Evolutionary conservation across 176 grass and related monocot genomes (phyloP), one percentile per base, ranked within the genome.

Genomic region (Alloteropsis semialata): DNA sequence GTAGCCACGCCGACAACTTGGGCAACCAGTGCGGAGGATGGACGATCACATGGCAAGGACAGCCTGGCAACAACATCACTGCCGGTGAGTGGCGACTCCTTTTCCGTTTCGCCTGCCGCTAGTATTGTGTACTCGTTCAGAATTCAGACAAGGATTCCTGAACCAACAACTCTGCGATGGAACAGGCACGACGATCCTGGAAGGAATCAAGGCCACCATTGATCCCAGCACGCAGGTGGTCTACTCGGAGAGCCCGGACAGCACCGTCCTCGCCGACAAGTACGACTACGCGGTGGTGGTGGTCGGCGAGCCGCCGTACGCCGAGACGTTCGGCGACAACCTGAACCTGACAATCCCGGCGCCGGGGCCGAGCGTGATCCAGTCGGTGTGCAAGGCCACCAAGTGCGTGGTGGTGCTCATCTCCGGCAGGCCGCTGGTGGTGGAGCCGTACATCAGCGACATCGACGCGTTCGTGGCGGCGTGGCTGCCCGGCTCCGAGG

Each of bases 381-480:
- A 91, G 80, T 80, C 82, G 1, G 92, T 91, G 36, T 98, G 96
- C 75, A 44, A 86, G 82, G 63, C 24, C 32, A 51, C 86, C 70
- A 95, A 91, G 70, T 98, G 96, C 62, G 89, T 70, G 18, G 96
- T 98, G 22, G 78, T 98, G 0, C 70, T 95, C 74, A 50, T 98
- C 69, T 95, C 92, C 0, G 95, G 95, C 10, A 50, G 95, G 81
- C 92, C 95, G 43, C 87, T 98, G 64, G 95, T 95, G 75, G 79
- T 90, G 63, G 85, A 93, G 85, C 90, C 95, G 18, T 98, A 98
- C 84, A 8, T 98, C 25, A n/a, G 76, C 42, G 60, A 5, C 51
- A 91, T 95, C 10, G 90, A 98, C 78, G 92, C 90, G 15, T 62
- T 95, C 65, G 95, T 98, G 27, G 95, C 95, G 10, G 92, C 95